Evolutionary conservation across 2,329 filamentous ascomycete genomes (phyloP).

Genomic region (Sarocladium oryzae): DNA sequence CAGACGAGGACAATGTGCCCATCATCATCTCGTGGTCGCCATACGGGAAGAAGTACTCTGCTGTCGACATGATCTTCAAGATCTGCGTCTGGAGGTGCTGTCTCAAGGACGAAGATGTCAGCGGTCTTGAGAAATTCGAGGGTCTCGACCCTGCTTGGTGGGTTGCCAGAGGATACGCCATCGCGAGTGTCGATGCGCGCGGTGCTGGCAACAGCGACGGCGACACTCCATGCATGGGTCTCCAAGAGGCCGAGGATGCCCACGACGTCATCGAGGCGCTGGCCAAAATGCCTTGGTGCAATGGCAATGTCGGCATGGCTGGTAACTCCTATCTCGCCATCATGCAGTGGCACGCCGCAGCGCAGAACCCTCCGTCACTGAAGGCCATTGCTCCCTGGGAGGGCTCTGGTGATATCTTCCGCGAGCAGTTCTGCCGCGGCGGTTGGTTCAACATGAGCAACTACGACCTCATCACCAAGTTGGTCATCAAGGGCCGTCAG

Average conservation of each 20-base stretch:
- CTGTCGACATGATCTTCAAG: conserved; percentile 26
- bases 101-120: conserved; percentile 23
- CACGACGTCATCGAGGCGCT: conserved; percentile 17
- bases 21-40: conserved; percentile 34
- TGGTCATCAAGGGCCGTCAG: conserved; percentile 26
- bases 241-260: conserved; percentile 11
- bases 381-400: conserved; percentile 33
- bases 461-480: conserved; percentile 34
- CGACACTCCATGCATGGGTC: neutral
- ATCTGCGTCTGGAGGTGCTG: conserved; percentile 3
- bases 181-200: neutral
- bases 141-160: neutral
- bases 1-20: neutral
- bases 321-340: conserved; percentile 24
- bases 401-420: conserved; percentile 23
- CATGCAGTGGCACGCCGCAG: conserved; percentile 17
- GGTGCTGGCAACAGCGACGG: conserved; percentile 1
- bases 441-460: conserved; percentile 32
- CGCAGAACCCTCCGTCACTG: conserved; percentile 15
- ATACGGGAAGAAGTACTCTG: conserved; percentile 40
- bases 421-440: conserved; percentile 14
- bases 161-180: conserved; percentile 5
- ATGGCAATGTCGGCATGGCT: conserved; percentile 24
- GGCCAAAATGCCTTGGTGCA: conserved; percentile 23
- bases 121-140: neutral